Evolutionary conservation across 495 filamentous ascomycete species (phyloP), one percentile per base, ranked within the genome.

Genomic region (Parachaetomium inaequale): DNA sequence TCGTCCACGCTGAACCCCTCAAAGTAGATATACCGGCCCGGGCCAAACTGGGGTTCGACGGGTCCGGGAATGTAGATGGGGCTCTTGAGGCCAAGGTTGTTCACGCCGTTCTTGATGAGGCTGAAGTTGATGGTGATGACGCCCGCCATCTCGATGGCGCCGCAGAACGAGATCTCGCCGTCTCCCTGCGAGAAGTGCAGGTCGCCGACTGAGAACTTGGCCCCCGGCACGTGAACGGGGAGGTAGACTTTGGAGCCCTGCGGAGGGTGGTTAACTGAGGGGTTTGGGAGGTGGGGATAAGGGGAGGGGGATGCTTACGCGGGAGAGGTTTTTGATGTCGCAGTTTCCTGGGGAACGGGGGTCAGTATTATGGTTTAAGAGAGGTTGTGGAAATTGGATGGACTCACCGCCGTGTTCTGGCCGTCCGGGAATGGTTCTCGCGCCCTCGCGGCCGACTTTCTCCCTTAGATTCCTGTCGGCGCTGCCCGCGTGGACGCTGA

Each of bases 131-230:
- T 79, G 3, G 93, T 98, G 64, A 98, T 95, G 17, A 92, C 76
- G 21, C 93, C 93, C 0, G 93, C 90, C 91, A 98, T 98, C 72
- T 98, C 93, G 63, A 98, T 98, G 11, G 93, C 93, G 15, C 93
- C 93, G 68, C 93, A 98, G 76, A 98, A 97, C 0, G 87, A 91
- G 55, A 98, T 96, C 73, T 98, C 93, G 5, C 93, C 93, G 70
- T 96, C 92, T 25, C 92, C 91, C 73, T 96, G 86, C 0, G 85
- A 89, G 78, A 96, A 96, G 72, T 96, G 92, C 25, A 96, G 76
- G 72, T 97, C 93, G 17, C 93, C 93, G 11, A 98, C 93, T 49
- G 84, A 88, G 78, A 98, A 98, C 67, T 94, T 94, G 42, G 93
- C 93, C 0, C 93, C 92, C 0, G 83, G 79, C 31, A 97, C 89